Base-by-base conservation (phyloP, 495 filamentous ascomycete genomes). In the Penicillium arizonense region DNA sequence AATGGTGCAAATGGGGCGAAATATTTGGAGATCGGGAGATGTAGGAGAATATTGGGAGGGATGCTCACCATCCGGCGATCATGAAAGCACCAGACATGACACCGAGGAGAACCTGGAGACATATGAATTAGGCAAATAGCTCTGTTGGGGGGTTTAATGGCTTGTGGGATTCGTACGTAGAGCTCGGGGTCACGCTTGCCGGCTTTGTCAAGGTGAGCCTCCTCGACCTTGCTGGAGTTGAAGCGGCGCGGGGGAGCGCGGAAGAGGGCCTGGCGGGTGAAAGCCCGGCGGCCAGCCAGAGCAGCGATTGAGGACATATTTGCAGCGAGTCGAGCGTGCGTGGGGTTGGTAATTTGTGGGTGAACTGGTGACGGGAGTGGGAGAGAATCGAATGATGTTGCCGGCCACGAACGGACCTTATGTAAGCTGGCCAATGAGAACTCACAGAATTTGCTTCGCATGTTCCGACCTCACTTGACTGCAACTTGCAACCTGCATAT, bases 71-170 rank as follows among this genome's bases (percentile, higher is more conserved):
- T 63, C 94, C 94, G 51, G 88, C 95, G 66, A 94, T 81, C 50
- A 84, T 82, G 62, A 96, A 88, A 63, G 88, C 88, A 67, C 86
- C 84, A 53, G 88, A 86, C 95, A 98, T 97, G 61, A 98, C 86
- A 63, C 83, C 89, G 54, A 91, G 78, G 45, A 98, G 85, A 62
- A 96, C 84, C 94, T 98, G 59, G 57, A 30, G 16, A 1, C 11
- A 40, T 14, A 48, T 7, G 0, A 47, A 47, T 67, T 66, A 65
- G 64, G 34, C 26, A 33, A 30, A 42, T 21, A 26, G 47, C 20
- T 54, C 35, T 47, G 26, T n/a, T 8, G 37, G 44, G 37, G 44
- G 32, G 39, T 44, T 44, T 50, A 62, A 55, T 60, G 58, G 58
- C 47, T 43, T 16, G 35, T 34, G 11, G 28, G 30, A 38, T 50